Evolutionary conservation across 148 eudicot genomes (phyloP), one percentile per base, ranked within the genome.

Genomic region (Camellia sinensis): DNA sequence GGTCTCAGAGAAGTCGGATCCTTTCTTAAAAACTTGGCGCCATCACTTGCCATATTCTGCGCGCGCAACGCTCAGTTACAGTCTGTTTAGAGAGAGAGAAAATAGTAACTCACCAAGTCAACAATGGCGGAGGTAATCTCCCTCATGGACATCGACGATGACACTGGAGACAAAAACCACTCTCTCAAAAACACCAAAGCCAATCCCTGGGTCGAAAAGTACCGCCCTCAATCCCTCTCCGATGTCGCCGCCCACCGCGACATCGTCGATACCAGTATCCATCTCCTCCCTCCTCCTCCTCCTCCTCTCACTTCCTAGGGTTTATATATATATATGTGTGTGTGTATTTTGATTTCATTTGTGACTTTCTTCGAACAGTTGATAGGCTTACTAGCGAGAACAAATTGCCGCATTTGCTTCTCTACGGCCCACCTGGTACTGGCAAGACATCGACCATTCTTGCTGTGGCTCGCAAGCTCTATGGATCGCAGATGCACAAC

Each of bases 191-290:
- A 85, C 81, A 66, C 83, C 56, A 93, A 84, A 82, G 85, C 90
- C 69, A 89, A 91, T 3, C 99, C 98, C 0, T 96, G 99, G 99
- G 98, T 96, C 46, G 99, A 96, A 57, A 96, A 96, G 83, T 94
- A 86, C 85, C 97, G 98, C 6, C 99, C 99, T 48, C 97, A 94
- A 14, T 91, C 99, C 22, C 94, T 96, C 50, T 89, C 94, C 82
- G 99, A 96, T 80, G 99, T 96, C 59, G 99, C 99, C 57, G 99
- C 99, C 6, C 99, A 96, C 45, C 98, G 99, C 11, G 99, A 96
- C 83, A 96, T 96, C 48, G 82, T 96, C 43, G 97, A 94, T 56
- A 96, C 99, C 57, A 93, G 99, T 96, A 86, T 80, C 1, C 53
- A 54, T 46, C 19, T 19, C 37, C 37, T 29, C 37, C 37, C 37